Evolutionary conservation across 2,329 filamentous ascomycete genomes (phyloP), one percentile per base, ranked within the genome.

Genomic region (Epicoccum nigrum): DNA sequence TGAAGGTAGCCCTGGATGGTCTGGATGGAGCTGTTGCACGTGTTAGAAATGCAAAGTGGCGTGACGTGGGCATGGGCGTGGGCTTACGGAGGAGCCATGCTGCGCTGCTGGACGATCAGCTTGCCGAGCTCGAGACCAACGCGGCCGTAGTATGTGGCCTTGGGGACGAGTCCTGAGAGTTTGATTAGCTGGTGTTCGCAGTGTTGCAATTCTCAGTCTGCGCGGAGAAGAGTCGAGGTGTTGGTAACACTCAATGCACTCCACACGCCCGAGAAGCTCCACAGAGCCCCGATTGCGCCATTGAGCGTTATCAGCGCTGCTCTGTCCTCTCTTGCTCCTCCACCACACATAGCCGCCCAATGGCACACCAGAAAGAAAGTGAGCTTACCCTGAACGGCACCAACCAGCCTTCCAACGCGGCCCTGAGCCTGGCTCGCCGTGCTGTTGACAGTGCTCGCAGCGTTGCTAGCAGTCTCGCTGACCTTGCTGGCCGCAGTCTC

Each of bases 61-160:
- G 21, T 19, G 3, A 17, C 17, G 17, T 13, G 33, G 19, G 9
- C 16, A 2, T 6, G 34, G 21, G 28, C 19, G 27, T 48, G 45
- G 31, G 54, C 92, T 86, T 89, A 99, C 94, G 94, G 94, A 78
- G 91, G 92, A 72, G 83, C 81, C 92, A 99, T 97, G 80, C 89
- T 90, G 78, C 93, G 92, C 75, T 86, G 87, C 68, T 86, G 85
- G 81, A 92, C 91, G 63, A 97, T 85, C 64, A 97, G 83, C 83
- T 90, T 96, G 73, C 83, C 84, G 55, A 97, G 82, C 82, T 99
- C 94, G 60, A 92, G 79, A 67, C 83, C 89, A 72, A 97, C 93
- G 75, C 86, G 89, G 70, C 88, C 86, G 83, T 97, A 99, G 85
- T 97, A 97, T 73, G 95, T 73, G 59, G 92, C 87, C 57, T 87